These are phyloP conservation scores for Inonotus obliquus DNA, from an alignment of 1,284 basidiomycete species.

Conservation along the genomic window DNA sequence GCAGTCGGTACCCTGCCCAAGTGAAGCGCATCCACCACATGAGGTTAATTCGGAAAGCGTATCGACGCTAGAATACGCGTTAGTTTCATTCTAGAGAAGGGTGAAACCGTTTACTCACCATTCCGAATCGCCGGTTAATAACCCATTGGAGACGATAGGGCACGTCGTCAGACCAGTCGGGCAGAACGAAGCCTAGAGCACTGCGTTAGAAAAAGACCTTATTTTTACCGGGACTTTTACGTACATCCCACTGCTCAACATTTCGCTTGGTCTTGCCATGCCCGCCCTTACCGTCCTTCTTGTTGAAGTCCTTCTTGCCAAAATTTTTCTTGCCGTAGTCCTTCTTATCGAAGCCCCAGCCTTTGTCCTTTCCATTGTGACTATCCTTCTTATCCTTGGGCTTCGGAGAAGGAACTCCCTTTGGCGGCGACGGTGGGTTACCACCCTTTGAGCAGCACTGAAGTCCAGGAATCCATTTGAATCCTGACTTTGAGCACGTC, in stretches of 20 bases:
- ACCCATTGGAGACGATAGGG: constrained; percentile 8
- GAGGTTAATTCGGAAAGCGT: constrained; percentile 13
- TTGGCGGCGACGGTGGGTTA: not conserved
- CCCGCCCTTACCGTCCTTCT: not conserved
- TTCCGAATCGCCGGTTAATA: constrained; percentile 11
- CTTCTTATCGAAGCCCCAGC: not conserved
- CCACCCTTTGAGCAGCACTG: constrained; percentile 15
- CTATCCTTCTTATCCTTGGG: not conserved
- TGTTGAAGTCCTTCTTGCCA: not conserved
- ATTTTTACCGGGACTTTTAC: too few species aligned
- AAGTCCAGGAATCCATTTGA: constrained; percentile 3
- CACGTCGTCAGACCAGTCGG: constrained; percentile 14
- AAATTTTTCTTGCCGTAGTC: not conserved
- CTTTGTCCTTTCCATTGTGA: not conserved
- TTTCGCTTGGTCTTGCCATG: constrained; percentile 15
- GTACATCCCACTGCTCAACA: constrained; percentile 11
- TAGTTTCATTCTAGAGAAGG: not conserved
- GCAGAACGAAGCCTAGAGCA: constrained; percentile 1
- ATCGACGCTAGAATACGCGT: constrained; percentile 7
- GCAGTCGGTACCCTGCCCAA: constrained; percentile 12
- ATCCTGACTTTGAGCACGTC: constrained; percentile 11
- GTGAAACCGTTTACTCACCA: constrained; percentile 7
- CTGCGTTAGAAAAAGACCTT: too few species aligned
- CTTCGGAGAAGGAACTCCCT: constrained; percentile 7
- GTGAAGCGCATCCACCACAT: constrained; percentile 17